Percentiles rank a stretch among this genome's conserved stretches.
These are phyloP conservation scores for Sphaerulina vaccinii DNA, from an alignment of 2,329 filamentous ascomycete species.

Conservation along the genomic window DNA sequence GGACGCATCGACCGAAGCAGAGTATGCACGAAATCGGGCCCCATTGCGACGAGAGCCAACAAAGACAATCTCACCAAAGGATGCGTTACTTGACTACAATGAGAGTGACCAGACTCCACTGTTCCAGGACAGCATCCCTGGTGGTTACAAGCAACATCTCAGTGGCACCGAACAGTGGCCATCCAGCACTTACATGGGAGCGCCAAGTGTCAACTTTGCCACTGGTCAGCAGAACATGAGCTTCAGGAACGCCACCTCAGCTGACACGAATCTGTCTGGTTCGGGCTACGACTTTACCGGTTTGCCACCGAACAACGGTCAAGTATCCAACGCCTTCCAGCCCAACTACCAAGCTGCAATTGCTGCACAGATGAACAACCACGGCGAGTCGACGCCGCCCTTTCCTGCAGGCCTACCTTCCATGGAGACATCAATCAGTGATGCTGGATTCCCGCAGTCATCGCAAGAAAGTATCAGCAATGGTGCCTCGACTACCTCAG, in stretches of 20 bases:
- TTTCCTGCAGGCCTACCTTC: slow-evolving; percentile 60
- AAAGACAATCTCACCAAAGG: slow-evolving; percentile 92
- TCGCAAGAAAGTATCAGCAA: slow-evolving; percentile 41
- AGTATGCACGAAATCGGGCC: slow-evolving; percentile 35
- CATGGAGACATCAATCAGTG: slow-evolving; percentile 62
- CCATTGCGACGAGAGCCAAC: slow-evolving; percentile 44
- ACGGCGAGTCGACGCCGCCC: slow-evolving; percentile 49
- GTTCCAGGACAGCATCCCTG: slow-evolving; percentile 59
- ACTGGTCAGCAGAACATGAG: slow-evolving; percentile 42
- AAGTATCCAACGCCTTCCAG: slow-evolving; percentile 26
- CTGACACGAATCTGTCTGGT: slow-evolving; percentile 32
- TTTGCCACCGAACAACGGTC: slow-evolving; percentile 29
- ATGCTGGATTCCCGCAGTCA: slow-evolving; percentile 47
- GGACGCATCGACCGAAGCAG: slow-evolving; percentile 57
- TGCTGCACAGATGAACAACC: slow-evolving; percentile 29
- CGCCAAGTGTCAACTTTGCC: slow-evolving; percentile 45
- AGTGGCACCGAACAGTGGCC: slow-evolving; percentile 43
- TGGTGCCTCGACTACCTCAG: slow-evolving; percentile 27
- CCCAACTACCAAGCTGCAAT: slow-evolving; percentile 32
- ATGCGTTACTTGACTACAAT: slow-evolving; percentile 81
- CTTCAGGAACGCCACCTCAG: slow-evolving; percentile 47
- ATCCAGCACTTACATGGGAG: slow-evolving; percentile 44
- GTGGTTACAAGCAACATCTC: slow-evolving; percentile 37
- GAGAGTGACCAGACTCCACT: slow-evolving; percentile 71
- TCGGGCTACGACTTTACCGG: slow-evolving; percentile 40